A percentile compares a stretch with the other conserved stretches of the same genome.
Evolutionary conservation across 2,329 filamentous ascomycete genomes (phyloP).

Genomic region (Cadophora malorum): DNA sequence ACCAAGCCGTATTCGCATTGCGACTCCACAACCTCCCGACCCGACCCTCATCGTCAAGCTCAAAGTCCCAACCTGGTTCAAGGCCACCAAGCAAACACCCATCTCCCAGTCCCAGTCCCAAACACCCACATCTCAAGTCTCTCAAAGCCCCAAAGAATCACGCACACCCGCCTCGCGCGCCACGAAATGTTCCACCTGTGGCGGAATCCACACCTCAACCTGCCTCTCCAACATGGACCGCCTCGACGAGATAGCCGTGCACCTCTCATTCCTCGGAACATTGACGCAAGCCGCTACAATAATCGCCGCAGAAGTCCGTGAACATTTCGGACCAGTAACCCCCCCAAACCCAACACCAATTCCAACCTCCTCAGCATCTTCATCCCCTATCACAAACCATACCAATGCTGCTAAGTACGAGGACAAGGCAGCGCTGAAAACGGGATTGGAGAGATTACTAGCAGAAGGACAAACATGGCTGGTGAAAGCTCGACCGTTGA

Average conservation of each 20-base stretch:
- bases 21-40: not conserved
- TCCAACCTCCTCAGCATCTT: too few relatives aligned
- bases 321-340: not conserved
- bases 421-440: not conserved
- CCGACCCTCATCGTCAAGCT: not conserved
- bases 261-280: not conserved
- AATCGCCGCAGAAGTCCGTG: not conserved
- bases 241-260: not conserved
- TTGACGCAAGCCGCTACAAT: not conserved
- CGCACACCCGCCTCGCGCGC: not conserved
- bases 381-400: too few relatives aligned
- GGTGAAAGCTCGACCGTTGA: not conserved
- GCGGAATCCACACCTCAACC: not conserved
- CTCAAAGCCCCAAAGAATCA: not conserved
- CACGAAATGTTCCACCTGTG: not conserved
- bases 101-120: not conserved
- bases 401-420: not conserved
- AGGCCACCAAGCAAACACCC: not conserved
- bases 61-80: not conserved
- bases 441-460: not conserved
- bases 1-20: not conserved
- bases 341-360: too few relatives aligned
- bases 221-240: not conserved
- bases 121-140: not conserved
- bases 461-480: not conserved